phyloP scores from a whole-genome alignment of 371 early-diverging fungal species.

The Zopfochytrium polystomum region DNA sequence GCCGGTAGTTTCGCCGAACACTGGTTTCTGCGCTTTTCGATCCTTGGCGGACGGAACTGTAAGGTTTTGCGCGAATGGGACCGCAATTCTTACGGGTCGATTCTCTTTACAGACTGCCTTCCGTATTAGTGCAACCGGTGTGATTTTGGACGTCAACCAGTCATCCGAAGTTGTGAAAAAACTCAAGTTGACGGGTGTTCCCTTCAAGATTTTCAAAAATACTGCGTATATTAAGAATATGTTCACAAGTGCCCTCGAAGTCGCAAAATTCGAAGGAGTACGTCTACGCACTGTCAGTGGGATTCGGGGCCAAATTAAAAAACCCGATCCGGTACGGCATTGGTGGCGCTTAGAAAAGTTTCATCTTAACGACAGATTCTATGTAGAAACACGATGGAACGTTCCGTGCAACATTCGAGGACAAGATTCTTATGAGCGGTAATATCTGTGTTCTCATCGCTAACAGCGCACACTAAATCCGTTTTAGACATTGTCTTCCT shows the following conservation, averaged over 20 bases:
- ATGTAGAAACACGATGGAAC: constrained; percentile 82
- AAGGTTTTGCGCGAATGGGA: constrained; percentile 19
- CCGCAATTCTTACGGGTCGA: not conserved
- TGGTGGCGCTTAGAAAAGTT: not conserved
- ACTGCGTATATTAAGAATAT: constrained; percentile 99
- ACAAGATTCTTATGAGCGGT: constrained; percentile 86
- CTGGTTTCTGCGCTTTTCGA: constrained; percentile 92
- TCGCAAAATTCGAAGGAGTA: constrained; percentile 98
- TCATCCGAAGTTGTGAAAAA: constrained; percentile 95
- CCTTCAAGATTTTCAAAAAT: constrained; percentile 92
- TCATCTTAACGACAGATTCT: not conserved
- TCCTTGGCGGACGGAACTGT: constrained; percentile 68
- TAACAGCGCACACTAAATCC: constrained; percentile 2
- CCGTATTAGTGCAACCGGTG: constrained; percentile 93
- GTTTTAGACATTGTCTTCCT: constrained; percentile 92
- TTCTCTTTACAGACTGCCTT: constrained; percentile 60
- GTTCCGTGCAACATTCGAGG: constrained; percentile 99
- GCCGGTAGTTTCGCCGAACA: constrained; percentile 84
- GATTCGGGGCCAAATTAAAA: constrained; percentile 98
- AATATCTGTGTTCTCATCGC: constrained; percentile 3
- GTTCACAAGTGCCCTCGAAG: constrained; percentile 98
- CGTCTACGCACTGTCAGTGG: constrained; percentile 95
- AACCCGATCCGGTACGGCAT: constrained; percentile 61
- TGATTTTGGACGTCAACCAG: constrained; percentile 88
- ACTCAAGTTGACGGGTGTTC: constrained; percentile 95